A percentile compares a stretch with the other conserved stretches of the same genome.
These are phyloP conservation scores for Strombidium stylifer DNA, from an alignment of 73 alveolate species.

Conservation along the genomic window DNA sequence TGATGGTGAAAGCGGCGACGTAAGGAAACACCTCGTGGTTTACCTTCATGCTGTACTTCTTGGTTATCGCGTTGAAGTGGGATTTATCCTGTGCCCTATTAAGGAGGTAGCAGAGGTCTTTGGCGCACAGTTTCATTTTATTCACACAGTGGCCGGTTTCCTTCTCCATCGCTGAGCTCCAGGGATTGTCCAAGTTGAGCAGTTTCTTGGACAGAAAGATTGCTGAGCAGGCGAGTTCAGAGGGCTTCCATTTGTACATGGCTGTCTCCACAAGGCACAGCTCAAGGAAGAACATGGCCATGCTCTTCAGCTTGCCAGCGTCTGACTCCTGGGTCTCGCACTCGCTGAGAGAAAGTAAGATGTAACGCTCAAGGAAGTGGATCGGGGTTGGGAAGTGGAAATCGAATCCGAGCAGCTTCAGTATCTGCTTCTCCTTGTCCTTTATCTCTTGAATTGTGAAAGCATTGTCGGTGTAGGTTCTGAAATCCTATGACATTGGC, in stretches of 20 bases:
- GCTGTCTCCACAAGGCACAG: constrained; percentile 48
- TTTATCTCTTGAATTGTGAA: constrained; percentile 69
- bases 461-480: constrained; percentile 81
- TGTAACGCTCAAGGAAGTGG: constrained; percentile 65
- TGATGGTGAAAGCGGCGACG: too few relatives aligned
- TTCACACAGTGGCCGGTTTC: constrained; percentile 1
- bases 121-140: constrained; percentile 2
- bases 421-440: constrained; percentile 68
- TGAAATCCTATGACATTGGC: constrained; percentile 75
- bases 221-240: constrained; percentile 53
- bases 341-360: constrained; percentile 6
- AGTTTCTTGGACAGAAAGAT: constrained; percentile 23
- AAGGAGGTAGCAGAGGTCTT: constrained; percentile 6
- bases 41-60: too few relatives aligned
- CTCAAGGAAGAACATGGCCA: constrained; percentile 55
- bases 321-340: too few relatives aligned
- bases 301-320: background rate
- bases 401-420: constrained; percentile 64
- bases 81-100: background rate
- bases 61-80: background rate
- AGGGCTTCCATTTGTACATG: constrained; percentile 47
- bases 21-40: too few relatives aligned
- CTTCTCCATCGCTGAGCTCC: constrained; percentile 1
- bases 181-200: constrained; percentile 1
- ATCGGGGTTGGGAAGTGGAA: constrained; percentile 56